These are phyloP conservation scores for Falciphora oryzae DNA, from an alignment of 2,329 filamentous ascomycete genomes.

Conservation along the genomic window DNA sequence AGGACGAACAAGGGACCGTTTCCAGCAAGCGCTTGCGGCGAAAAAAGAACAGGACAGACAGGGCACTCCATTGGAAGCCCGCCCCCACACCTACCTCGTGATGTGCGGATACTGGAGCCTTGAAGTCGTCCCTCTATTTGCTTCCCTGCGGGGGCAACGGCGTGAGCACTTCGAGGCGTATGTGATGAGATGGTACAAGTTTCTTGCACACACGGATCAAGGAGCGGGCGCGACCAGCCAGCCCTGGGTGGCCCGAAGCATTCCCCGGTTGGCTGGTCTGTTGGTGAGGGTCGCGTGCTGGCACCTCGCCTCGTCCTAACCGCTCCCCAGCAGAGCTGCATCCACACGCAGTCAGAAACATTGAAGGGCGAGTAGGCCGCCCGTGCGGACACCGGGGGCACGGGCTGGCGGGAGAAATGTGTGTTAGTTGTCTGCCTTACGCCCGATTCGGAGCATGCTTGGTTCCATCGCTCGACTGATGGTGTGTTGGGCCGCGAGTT, in stretches of 20 bases:
- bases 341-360: not conserved
- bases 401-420: not conserved
- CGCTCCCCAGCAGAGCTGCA: too few relatives aligned
- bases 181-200: not conserved
- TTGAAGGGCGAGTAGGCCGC: not conserved
- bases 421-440: not conserved
- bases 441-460: not conserved
- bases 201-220: not conserved
- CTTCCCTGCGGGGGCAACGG: not conserved
- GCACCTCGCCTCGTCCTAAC: not conserved
- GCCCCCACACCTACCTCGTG: not conserved
- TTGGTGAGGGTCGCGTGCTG: not conserved
- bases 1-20: not conserved
- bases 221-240: not conserved
- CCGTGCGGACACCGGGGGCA: not conserved
- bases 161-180: not conserved
- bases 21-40: not conserved
- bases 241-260: not conserved
- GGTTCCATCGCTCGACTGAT: not conserved
- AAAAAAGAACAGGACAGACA: not conserved
- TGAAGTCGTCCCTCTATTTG: not conserved
- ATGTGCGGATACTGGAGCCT: not conserved
- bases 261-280: not conserved
- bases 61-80: not conserved
- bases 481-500: not conserved